These are phyloP conservation scores for Pythium aristosporum DNA, from an alignment of 352 stramenopile genomes.

Conservation along the genomic window DNA sequence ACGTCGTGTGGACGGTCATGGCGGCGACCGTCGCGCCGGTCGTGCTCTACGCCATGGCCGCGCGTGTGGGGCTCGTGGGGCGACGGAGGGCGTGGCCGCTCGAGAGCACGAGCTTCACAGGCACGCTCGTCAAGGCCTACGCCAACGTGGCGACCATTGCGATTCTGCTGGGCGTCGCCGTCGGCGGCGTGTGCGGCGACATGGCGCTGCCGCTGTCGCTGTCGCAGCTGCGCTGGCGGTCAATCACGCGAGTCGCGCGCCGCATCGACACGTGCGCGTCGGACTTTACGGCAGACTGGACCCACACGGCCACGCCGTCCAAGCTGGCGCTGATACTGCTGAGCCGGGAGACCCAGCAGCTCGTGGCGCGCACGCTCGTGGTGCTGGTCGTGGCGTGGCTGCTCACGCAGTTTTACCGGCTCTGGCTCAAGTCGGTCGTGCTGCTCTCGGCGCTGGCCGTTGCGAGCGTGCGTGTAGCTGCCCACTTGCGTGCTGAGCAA, in stretches of 20 bases:
- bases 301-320: not conserved
- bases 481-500: conserved; percentile 49
- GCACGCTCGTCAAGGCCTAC: conserved; percentile 26
- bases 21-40: conserved; percentile 39
- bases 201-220: conserved; percentile 7
- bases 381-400: conserved; percentile 22
- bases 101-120: conserved; percentile 19
- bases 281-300: conserved; percentile 18
- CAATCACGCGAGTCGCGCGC: conserved; percentile 4
- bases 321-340: conserved; percentile 3
- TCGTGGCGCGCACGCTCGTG: conserved; percentile 4
- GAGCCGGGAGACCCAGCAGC: conserved; percentile 4
- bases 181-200: conserved; percentile 12
- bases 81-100: conserved; percentile 22
- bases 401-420: conserved; percentile 54
- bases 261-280: conserved; percentile 14
- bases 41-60: conserved; percentile 38
- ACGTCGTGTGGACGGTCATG: conserved; percentile 57
- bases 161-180: conserved; percentile 9
- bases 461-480: conserved; percentile 32
- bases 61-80: conserved; percentile 1
- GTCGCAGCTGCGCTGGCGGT: conserved; percentile 14
- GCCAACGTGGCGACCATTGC: conserved; percentile 24
- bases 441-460: conserved; percentile 32
- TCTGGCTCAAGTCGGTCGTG: conserved; percentile 61